Evolutionary conservation across 257 asterid species (phyloP).

Genomic region (Marsdenia floribunda): DNA sequence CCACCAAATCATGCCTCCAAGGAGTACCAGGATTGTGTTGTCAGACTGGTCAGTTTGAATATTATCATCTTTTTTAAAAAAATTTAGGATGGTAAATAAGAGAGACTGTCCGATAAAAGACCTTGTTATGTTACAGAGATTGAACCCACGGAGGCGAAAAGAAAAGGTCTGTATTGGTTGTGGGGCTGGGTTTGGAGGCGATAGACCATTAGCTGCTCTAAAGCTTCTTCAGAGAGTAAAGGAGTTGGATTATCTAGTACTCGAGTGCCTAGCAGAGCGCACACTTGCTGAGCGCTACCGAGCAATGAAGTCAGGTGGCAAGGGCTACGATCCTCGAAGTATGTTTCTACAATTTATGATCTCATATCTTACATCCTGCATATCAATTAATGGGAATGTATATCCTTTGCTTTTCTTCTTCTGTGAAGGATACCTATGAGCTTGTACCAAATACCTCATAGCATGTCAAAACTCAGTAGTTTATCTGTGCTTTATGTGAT

Average conservation of each 20-base stretch:
- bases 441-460: neutral
- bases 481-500: neutral
- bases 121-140: conserved; percentile 43
- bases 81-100: neutral
- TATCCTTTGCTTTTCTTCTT: neutral
- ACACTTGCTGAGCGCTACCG: conserved; percentile 88
- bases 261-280: conserved; percentile 98
- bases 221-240: conserved; percentile 75
- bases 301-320: conserved; percentile 59
- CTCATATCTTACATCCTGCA: neutral
- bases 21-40: conserved; percentile 52
- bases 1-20: conserved; percentile 19
- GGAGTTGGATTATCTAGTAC: conserved; percentile 75
- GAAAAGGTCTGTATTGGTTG: conserved; percentile 80
- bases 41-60: conserved; percentile 48
- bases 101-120: neutral
- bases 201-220: conserved; percentile 82
- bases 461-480: neutral
- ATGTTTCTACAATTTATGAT: conserved; percentile 22
- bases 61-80: neutral
- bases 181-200: conserved; percentile 99
- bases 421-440: neutral
- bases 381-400: neutral
- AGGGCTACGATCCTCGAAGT: conserved; percentile 94
- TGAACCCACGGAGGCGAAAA: conserved; percentile 58